These are phyloP conservation scores for Solanum okadae DNA, from an alignment of 257 asterid genomes.

Conservation along the genomic window DNA sequence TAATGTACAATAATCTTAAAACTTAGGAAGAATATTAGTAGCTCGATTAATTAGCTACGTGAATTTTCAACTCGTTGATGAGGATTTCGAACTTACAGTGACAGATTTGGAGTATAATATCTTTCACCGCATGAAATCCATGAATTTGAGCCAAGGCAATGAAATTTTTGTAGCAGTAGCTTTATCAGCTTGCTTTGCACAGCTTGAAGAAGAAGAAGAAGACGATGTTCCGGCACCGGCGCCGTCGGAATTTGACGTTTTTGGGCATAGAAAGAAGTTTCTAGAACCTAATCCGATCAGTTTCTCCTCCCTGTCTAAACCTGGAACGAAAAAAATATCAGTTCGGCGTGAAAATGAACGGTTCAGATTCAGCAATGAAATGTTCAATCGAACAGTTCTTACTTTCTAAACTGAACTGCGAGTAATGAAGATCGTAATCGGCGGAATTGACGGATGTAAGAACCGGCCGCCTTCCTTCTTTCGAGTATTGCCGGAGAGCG, in stretches of 20 bases:
- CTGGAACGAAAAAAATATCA: conserved; percentile 15
- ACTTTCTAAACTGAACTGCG: conserved; percentile 89
- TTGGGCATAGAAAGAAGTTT: conserved; percentile 64
- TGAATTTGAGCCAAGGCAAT: conserved; percentile 49
- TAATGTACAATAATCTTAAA: neutral
- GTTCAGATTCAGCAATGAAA: neutral
- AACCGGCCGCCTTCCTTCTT: conserved; percentile 60
- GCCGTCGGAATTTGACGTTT: neutral
- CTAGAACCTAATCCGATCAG: conserved; percentile 62
- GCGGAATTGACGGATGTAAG: conserved; percentile 23
- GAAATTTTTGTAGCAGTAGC: conserved; percentile 9
- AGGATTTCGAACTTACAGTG: neutral
- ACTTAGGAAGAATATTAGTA: neutral
- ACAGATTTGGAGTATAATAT: neutral
- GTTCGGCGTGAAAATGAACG: neutral
- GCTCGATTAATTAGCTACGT: neutral
- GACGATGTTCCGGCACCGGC: neutral
- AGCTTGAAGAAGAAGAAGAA: conserved; percentile 18
- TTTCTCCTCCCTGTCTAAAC: conserved; percentile 59
- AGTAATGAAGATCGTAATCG: conserved; percentile 72
- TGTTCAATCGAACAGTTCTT: conserved; percentile 4
- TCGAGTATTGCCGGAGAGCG: conserved; percentile 51
- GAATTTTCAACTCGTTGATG: neutral
- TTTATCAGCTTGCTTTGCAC: conserved; percentile 50
- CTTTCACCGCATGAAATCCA: conserved; percentile 46